phyloP scores from a whole-genome alignment of 345 rosid genomes.

The Murraya paniculata region DNA sequence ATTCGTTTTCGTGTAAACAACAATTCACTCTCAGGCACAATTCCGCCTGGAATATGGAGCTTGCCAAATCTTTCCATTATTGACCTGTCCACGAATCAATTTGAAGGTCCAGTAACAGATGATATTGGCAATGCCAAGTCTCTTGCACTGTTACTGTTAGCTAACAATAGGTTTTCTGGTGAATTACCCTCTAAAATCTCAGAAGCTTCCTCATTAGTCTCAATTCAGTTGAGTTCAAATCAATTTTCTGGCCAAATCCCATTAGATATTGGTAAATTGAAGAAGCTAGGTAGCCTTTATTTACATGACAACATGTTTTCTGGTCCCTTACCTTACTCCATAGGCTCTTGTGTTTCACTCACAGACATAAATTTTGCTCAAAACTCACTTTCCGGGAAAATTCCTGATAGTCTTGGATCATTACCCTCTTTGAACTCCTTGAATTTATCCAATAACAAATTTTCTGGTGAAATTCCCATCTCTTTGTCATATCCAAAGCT shows the following conservation, averaged over 20 bases:
- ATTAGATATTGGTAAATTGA: conserved; percentile 47
- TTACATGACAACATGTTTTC: conserved; percentile 50
- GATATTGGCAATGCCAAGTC: conserved; percentile 59
- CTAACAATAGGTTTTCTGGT: conserved; percentile 60
- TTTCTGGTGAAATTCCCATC: conserved; percentile 70
- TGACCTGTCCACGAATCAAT: conserved; percentile 59
- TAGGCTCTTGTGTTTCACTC: conserved; percentile 58
- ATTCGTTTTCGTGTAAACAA: conserved; percentile 58
- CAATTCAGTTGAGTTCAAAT: conserved; percentile 48
- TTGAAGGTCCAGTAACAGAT: conserved; percentile 51
- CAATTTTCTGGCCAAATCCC: conserved; percentile 57
- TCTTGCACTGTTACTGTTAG: conserved; percentile 48
- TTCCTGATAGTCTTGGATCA: conserved; percentile 54
- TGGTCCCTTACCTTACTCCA: conserved; percentile 53
- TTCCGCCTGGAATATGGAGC: conserved; percentile 75
- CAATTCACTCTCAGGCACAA: conserved; percentile 57
- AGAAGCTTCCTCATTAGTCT: conserved; percentile 50
- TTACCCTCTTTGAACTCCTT: conserved; percentile 54
- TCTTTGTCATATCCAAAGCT: conserved; percentile 47
- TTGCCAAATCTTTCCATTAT: conserved; percentile 57
- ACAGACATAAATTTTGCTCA: conserved; percentile 49
- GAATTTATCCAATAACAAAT: conserved; percentile 63
- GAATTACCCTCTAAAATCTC: conserved; percentile 52
- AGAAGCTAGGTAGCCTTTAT: conserved; percentile 44
- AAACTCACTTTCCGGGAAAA: conserved; percentile 58